phyloP scores from a whole-genome alignment of 768 basidiomycete genomes.

The Gloeophyllum trabeum region DNA sequence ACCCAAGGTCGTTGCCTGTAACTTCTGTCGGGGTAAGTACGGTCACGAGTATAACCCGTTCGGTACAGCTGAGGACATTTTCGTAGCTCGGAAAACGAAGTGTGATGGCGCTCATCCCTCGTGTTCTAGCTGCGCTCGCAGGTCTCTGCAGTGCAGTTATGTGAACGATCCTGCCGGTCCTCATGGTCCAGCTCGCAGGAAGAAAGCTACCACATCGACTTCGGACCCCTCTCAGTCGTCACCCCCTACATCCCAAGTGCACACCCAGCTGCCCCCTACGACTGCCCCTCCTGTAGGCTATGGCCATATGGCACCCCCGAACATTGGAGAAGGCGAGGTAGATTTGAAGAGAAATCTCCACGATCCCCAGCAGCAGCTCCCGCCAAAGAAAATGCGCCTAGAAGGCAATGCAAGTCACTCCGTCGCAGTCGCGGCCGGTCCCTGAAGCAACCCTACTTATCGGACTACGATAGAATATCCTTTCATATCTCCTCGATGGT shows the following conservation, averaged over 20 bases:
- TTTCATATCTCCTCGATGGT: not conserved
- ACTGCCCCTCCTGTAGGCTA: slow-evolving; percentile 7
- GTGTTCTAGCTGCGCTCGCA: slow-evolving; percentile 73
- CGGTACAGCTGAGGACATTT: not conserved
- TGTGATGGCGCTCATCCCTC: slow-evolving; percentile 82
- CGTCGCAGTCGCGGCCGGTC: slow-evolving; percentile 36
- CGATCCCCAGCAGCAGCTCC: slow-evolving; percentile 37
- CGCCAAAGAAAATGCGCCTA: slow-evolving; percentile 67
- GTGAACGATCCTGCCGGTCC: slow-evolving; percentile 45
- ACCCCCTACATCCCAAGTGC: not conserved
- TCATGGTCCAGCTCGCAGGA: slow-evolving; percentile 10
- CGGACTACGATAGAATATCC: not conserved
- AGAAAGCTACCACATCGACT: slow-evolving; percentile 9
- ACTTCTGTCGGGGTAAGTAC: slow-evolving; percentile 73
- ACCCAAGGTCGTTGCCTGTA: slow-evolving; percentile 81
- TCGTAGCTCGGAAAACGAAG: slow-evolving; percentile 74
- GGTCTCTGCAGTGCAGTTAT: slow-evolving; percentile 70
- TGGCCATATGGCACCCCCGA: slow-evolving; percentile 7
- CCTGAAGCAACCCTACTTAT: slow-evolving; percentile 24
- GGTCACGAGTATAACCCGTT: not conserved
- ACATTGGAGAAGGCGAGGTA: slow-evolving; percentile 30
- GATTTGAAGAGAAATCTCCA: slow-evolving; percentile 55
- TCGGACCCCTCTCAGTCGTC: slow-evolving; percentile 9
- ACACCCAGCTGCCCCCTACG: not conserved
- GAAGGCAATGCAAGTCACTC: slow-evolving; percentile 25